These are phyloP conservation scores for Pythium periplocum DNA, from an alignment of 352 stramenopile species.

Conservation along the genomic window DNA sequence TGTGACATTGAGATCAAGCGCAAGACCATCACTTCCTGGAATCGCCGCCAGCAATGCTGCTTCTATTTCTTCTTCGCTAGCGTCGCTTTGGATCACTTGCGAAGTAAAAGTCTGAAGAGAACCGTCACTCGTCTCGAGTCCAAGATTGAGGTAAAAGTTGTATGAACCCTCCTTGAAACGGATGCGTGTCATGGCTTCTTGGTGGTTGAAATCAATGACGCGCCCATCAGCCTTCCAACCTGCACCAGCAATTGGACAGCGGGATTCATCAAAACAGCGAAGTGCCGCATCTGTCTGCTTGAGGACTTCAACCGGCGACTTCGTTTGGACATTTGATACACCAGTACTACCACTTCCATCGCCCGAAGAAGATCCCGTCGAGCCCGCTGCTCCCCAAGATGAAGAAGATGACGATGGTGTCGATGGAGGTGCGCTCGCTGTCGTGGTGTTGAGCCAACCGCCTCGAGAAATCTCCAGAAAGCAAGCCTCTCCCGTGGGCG, in stretches of 20 bases:
- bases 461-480: slow-evolving; percentile 2
- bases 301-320: no score
- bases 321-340: no score
- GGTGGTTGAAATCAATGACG: not conserved
- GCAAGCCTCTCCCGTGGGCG: slow-evolving; percentile 1
- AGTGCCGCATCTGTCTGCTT: not conserved
- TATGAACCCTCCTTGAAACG: not conserved
- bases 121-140: not conserved
- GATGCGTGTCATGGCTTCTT: not conserved
- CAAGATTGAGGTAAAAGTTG: not conserved
- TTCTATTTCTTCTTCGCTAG: not conserved
- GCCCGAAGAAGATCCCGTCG: not conserved
- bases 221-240: not conserved
- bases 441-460: slow-evolving; percentile 6
- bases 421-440: not conserved
- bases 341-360: not conserved
- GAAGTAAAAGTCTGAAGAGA: not conserved
- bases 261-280: not conserved
- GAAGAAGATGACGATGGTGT: not conserved
- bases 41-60: not conserved
- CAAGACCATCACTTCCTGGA: not conserved
- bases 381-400: not conserved
- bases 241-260: not conserved
- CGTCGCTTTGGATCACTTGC: not conserved
- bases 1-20: not conserved